These are phyloP conservation scores for Rhodamnia argentea DNA, from an alignment of 345 rosid species.

Conservation along the genomic window DNA sequence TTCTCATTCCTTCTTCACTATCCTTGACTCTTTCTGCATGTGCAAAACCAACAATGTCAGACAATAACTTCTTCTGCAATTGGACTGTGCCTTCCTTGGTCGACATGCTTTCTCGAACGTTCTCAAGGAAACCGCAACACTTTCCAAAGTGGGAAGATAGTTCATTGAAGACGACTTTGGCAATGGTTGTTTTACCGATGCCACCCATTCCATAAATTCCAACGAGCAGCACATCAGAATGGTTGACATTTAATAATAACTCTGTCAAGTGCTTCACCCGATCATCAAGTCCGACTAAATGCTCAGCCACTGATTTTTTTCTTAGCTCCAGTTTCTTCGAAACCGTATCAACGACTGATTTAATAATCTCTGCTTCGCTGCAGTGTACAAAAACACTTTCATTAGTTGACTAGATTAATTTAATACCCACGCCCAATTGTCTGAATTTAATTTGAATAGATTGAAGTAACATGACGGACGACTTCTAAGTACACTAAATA, in stretches of 20 bases:
- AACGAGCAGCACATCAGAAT: neutral
- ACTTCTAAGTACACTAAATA: rapidly evolving
- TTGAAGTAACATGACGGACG: rapidly evolving
- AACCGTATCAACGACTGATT: neutral
- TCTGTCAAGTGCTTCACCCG: neutral
- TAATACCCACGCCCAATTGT: too few species aligned
- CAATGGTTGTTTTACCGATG: neutral
- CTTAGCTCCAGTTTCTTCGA: neutral
- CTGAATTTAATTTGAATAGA: too few species aligned
- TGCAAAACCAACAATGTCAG: neutral
- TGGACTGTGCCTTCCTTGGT: neutral
- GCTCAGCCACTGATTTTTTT: neutral
- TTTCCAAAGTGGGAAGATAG: neutral
- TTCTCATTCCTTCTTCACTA: neutral
- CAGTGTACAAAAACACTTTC: rapidly evolving
- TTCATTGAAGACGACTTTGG: neutral
- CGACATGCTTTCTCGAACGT: neutral
- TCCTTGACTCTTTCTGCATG: rapidly evolving
- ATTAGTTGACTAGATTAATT: neutral
- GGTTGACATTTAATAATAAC: neutral
- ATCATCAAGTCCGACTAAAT: neutral
- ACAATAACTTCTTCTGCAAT: neutral
- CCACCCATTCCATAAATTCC: neutral
- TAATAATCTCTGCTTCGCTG: neutral
- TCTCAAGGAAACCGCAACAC: neutral